Evolutionary conservation across 1,284 basidiomycete genomes (phyloP).

Genomic region (Sporisorium sorghi): DNA sequence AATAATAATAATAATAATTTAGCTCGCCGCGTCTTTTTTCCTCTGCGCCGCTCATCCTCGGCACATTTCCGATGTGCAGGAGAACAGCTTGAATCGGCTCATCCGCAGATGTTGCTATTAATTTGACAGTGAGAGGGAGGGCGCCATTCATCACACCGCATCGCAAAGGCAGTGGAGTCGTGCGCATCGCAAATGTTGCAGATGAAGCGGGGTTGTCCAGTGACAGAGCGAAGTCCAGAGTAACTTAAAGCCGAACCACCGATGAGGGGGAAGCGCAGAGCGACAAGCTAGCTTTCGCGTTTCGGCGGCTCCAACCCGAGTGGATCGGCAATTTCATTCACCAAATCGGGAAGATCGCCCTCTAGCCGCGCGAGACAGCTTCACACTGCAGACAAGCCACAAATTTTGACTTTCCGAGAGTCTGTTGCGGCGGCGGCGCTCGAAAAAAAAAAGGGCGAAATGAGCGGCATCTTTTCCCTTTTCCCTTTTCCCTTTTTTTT

Average conservation of each 20-base stretch:
- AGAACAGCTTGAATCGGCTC: background rate
- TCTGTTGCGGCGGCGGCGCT: constrained; percentile 1
- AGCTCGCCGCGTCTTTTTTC: constrained; percentile 6
- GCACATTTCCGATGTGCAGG: constrained; percentile 7
- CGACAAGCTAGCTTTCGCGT: no score
- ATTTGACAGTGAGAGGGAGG: no score
- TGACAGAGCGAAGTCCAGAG: background rate
- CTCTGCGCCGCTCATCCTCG: constrained; percentile 1
- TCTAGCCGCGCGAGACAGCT: constrained; percentile 5
- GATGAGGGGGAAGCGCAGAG: no score
- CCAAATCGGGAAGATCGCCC: background rate
- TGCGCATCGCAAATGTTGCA: background rate
- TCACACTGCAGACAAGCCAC: background rate
- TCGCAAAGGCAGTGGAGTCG: background rate
- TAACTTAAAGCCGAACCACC: background rate
- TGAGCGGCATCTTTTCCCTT: constrained; percentile 3
- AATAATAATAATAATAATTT: no score
- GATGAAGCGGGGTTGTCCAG: constrained; percentile 11
- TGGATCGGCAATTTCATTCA: no score
- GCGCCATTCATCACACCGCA: no score
- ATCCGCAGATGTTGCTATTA: constrained; percentile 1
- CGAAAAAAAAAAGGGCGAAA: background rate
- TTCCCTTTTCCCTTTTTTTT: background rate
- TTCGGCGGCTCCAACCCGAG: background rate
- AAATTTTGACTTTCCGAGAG: background rate